Conservation (phyloP, 2,329 filamentous ascomycete species). For the Thielaviopsis musarum region DNA sequence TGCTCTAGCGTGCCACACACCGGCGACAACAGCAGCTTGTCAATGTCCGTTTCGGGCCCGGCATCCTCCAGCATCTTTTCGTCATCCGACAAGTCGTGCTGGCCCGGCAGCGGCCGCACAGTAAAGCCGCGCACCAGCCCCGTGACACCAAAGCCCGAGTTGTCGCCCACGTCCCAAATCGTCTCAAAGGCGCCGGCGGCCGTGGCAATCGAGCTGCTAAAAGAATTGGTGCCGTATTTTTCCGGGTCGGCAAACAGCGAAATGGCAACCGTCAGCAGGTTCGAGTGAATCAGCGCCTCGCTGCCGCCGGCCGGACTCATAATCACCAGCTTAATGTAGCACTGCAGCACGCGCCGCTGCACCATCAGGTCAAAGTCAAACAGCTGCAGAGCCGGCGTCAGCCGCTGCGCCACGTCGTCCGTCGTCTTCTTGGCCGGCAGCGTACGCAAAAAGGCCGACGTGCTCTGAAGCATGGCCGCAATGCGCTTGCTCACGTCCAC, state of each 20-base stretch:
- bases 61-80: conserved; percentile 28
- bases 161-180: conserved; percentile 89
- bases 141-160: conserved; percentile 85
- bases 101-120: conserved; percentile 51
- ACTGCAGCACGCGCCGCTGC: conserved; percentile 80
- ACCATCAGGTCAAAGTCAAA: conserved; percentile 89
- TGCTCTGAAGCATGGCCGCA: conserved; percentile 88
- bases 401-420: conserved; percentile 69
- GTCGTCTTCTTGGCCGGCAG: conserved; percentile 69
- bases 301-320: conserved; percentile 70
- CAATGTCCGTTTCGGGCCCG: conserved; percentile 48
- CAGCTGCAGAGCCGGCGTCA: conserved; percentile 73
- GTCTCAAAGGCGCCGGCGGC: conserved; percentile 81
- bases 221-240: conserved; percentile 65
- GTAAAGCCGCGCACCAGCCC: conserved; percentile 67
- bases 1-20: conserved; percentile 76
- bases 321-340: conserved; percentile 81
- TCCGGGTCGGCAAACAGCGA: conserved; percentile 88
- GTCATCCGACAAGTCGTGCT: conserved; percentile 30
- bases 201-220: conserved; percentile 83
- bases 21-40: conserved; percentile 46
- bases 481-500: conserved; percentile 88
- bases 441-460: conserved; percentile 72
- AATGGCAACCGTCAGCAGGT: conserved; percentile 74
- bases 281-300: conserved; percentile 79